Evolutionary conservation across 2,329 filamentous ascomycete species (phyloP).

Genomic region (Ustulina deusta): DNA sequence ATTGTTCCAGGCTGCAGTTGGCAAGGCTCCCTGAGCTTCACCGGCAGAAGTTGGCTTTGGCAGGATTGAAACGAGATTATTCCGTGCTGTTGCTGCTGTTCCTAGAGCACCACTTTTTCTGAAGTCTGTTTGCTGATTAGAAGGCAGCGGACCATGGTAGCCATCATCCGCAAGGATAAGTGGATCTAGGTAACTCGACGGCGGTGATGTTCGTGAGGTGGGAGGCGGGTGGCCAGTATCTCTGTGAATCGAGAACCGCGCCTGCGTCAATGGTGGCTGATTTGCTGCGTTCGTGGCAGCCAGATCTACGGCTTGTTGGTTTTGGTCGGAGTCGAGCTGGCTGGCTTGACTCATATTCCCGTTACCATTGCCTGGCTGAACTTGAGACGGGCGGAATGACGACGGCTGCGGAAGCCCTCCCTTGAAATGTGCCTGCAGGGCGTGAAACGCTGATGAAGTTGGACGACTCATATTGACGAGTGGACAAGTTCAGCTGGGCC

Average conservation of each 20-base stretch:
- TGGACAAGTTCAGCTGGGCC: background rate
- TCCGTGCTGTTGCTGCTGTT: conserved; percentile 1
- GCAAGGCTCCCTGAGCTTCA: background rate
- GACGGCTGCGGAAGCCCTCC: conserved; percentile 10
- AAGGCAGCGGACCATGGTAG: conserved; percentile 7
- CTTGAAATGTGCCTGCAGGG: conserved; percentile 46
- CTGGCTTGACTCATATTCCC: background rate
- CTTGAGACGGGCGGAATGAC: conserved; percentile 20
- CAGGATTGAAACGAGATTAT: conserved; percentile 22
- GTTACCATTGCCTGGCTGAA: conserved; percentile 1
- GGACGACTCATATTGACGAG: conserved; percentile 42
- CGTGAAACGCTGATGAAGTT: conserved; percentile 44
- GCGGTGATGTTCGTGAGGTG: conserved; percentile 16
- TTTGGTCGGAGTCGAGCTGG: conserved; percentile 14
- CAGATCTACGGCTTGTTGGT: background rate
- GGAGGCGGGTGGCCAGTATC: background rate
- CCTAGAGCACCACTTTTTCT: background rate
- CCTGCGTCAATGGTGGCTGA: background rate
- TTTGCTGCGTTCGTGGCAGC: background rate
- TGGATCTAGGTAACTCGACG: conserved; percentile 32
- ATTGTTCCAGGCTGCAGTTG: conserved; percentile 1
- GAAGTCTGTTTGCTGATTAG: conserved; percentile 1
- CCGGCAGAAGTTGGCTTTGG: conserved; percentile 22
- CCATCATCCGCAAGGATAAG: conserved; percentile 30
- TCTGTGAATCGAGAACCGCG: background rate